Evolutionary conservation across 2,329 filamentous ascomycete genomes (phyloP), one percentile per base, ranked within the genome.

Genomic region (Emmonsiellopsis sp.): DNA sequence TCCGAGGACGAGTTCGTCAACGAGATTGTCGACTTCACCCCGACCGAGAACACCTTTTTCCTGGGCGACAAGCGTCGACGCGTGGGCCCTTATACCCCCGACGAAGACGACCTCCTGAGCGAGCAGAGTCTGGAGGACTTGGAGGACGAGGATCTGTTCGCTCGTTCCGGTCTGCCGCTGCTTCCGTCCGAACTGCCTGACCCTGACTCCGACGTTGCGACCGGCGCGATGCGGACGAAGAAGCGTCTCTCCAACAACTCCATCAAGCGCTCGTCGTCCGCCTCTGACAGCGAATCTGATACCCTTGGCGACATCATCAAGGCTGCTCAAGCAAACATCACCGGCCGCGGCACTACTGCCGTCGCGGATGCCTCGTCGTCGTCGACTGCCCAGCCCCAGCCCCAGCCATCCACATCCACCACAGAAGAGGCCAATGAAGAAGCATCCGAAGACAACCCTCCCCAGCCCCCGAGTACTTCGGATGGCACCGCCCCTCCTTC

Each of bases 1-100:
- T 90, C 87, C 0, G 91, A 95, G 64, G 89, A 94, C 79, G 89
- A 93, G 67, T 89, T 94, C 64, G 80, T 83, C 63, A 85, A 82
- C 67, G 80, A 81, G 53, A 79, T 94, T 7, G 84, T 89, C 59
- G 83, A 88, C 65, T 85, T 90, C 60, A 76, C 80, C 57, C 68
- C 77, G 35, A 70, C 73, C 16, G 73, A 79, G 48, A 83, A 85
- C 69, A 73, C 80, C 10, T 74, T 79, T 61, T 85, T 80, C 68
- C 67, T 80, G 55, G 77, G 79, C 53, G 79, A 73, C 65, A 89
- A 89, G 75, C 83, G 91, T 61, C 79, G 91, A 78, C 71, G 88
- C 72, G 74, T 92, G 73, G 63, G 87, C 74, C 63, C 84, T 40
- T 83, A 85, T 50, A 78, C 87, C 40, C 78, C 88, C 51, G 84